A percentile compares a stretch with the other conserved stretches of the same genome.
Evolutionary conservation across 139 green algal species (phyloP).

Genomic region (Tetratostichococcus sp.): DNA sequence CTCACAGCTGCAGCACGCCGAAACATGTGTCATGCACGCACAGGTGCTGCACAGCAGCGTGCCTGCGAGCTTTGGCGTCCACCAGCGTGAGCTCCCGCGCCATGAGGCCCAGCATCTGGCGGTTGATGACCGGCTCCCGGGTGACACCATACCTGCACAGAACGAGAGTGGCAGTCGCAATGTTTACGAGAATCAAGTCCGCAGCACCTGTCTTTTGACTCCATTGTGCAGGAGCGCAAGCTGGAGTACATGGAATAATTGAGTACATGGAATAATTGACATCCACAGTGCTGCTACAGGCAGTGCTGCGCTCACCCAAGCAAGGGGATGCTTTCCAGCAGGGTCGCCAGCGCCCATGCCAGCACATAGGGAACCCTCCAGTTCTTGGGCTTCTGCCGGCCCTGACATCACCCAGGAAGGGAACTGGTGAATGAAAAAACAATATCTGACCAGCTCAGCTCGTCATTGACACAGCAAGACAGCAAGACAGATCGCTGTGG

Average conservation of each 20-base stretch:
- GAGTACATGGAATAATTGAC: too few species aligned
- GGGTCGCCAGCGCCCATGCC: not conserved
- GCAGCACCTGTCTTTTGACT: too few species aligned
- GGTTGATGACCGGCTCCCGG: not conserved
- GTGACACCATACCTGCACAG: not conserved
- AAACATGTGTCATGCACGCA: not conserved
- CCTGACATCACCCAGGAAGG: not conserved
- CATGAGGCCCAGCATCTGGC: not conserved
- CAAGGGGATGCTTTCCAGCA: not conserved
- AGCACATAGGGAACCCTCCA: not conserved
- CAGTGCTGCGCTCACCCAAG: not conserved
- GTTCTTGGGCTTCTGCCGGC: not conserved
- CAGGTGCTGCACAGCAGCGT: not conserved
- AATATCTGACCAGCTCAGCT: too few species aligned
- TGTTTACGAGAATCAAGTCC: too few species aligned
- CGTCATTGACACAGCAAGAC: too few species aligned
- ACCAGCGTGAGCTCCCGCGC: not conserved
- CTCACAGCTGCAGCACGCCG: not conserved
- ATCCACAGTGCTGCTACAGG: too few species aligned
- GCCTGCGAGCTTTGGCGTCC: not conserved
- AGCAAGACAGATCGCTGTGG: too few species aligned
- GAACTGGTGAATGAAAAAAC: not conserved
- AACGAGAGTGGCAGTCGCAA: too few species aligned
- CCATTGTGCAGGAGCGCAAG: too few species aligned
- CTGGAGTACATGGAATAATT: too few species aligned